Conservation (phyloP, 2,329 filamentous ascomycete species). For the Colletotrichum higginsianum region DNA sequence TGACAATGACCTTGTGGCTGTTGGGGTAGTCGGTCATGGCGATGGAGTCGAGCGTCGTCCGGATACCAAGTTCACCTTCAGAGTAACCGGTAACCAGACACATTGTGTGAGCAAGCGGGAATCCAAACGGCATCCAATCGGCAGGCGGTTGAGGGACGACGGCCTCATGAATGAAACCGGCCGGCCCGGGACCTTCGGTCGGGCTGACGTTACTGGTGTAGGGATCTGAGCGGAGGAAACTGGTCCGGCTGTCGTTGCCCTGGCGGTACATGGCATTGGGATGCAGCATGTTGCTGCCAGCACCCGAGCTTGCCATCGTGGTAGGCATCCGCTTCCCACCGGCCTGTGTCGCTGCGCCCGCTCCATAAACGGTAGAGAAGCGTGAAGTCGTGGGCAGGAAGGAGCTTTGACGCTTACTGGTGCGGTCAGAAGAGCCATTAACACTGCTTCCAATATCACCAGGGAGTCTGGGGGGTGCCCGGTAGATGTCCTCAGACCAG, state of each 20-base stretch:
- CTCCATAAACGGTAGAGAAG: slow-evolving; percentile 91
- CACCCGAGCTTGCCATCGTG: slow-evolving; percentile 94
- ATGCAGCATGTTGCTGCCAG: slow-evolving; percentile 79
- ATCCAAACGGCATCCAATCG: slow-evolving; percentile 98
- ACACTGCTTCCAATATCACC: slow-evolving; percentile 80
- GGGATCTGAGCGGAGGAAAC: slow-evolving; percentile 74
- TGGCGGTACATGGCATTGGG: slow-evolving; percentile 81
- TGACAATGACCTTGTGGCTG: slow-evolving; percentile 96
- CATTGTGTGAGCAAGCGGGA: slow-evolving; percentile 92
- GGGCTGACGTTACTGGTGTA: slow-evolving; percentile 68
- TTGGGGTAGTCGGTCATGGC: slow-evolving; percentile 99
- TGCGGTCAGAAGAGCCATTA: slow-evolving; percentile 74
- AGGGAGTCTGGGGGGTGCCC: slow-evolving; percentile 84
- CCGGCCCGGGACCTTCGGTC: slow-evolving; percentile 82
- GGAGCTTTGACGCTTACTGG: slow-evolving; percentile 83
- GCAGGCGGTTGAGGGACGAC: slow-evolving; percentile 96
- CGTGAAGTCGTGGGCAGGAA: slow-evolving; percentile 95
- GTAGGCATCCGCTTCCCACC: slow-evolving; percentile 75
- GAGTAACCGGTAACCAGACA: slow-evolving; percentile 98
- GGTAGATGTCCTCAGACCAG: slow-evolving; percentile 98
- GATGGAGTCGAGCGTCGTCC: slow-evolving; percentile 95
- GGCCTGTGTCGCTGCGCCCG: slow-evolving; percentile 68
- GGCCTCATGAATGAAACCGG: slow-evolving; percentile 95
- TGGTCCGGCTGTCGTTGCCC: slow-evolving; percentile 73
- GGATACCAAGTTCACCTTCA: slow-evolving; percentile 91